Evolutionary conservation across 2,329 filamentous ascomycete species (phyloP).

Genomic region (Nemania sp.): DNA sequence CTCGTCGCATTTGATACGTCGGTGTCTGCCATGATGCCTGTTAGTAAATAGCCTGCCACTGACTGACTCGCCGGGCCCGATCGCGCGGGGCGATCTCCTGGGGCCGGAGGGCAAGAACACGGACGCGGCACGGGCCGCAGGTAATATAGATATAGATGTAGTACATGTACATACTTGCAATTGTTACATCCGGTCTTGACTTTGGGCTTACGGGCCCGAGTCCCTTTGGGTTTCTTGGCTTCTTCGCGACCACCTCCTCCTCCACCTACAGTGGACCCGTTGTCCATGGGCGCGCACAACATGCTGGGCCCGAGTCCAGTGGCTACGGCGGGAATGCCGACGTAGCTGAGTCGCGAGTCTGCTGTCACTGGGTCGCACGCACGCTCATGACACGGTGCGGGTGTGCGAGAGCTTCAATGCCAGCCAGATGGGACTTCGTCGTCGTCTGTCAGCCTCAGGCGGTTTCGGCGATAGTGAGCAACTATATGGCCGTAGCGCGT

Average conservation of each 20-base stretch:
- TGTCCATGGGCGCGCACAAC: constrained; percentile 9
- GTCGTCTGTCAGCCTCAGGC: constrained; percentile 5
- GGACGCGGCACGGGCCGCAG: too few species aligned
- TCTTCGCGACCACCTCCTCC: constrained; percentile 29
- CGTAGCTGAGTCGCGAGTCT: neutral
- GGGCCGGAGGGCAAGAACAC: too few species aligned
- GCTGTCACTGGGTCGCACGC: constrained; percentile 5
- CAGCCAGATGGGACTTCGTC: neutral
- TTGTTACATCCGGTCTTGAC: constrained; percentile 69
- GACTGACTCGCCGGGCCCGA: too few species aligned
- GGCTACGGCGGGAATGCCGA: too few species aligned
- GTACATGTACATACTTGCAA: constrained; percentile 63
- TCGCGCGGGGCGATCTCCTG: too few species aligned
- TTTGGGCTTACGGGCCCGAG: constrained; percentile 60
- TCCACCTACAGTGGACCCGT: constrained; percentile 10
- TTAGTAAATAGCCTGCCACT: too few species aligned
- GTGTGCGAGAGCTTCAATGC: constrained; percentile 3
- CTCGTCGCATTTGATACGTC: constrained; percentile 70
- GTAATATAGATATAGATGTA: neutral
- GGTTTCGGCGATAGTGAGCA: neutral
- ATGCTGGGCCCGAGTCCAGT: constrained; percentile 9
- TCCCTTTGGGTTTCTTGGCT: constrained; percentile 45
- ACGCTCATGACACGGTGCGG: constrained; percentile 16
- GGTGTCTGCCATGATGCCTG: constrained; percentile 48
- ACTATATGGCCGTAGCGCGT: constrained; percentile 2